These are phyloP conservation scores for Selaginella moellendorffii DNA, from an alignment of 75 land plant species.

Conservation along the genomic window DNA sequence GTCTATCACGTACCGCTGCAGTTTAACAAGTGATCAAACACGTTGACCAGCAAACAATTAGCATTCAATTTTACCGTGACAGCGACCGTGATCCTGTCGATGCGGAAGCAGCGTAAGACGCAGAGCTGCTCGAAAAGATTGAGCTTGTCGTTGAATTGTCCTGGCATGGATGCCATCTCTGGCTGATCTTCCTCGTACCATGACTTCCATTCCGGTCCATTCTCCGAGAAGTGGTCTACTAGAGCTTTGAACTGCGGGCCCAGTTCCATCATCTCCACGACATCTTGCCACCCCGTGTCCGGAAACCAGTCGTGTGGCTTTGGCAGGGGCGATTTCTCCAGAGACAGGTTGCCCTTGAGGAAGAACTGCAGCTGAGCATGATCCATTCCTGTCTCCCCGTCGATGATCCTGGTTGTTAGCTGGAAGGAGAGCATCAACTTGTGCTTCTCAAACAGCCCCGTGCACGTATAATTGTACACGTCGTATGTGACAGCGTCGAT, in stretches of 20 bases:
- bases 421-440: conserved; percentile 29
- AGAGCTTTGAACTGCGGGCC: conserved; percentile 11
- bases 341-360: conserved; percentile 23
- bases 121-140: conserved; percentile 18
- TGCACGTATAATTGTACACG: conserved; percentile 26
- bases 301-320: conserved; percentile 26
- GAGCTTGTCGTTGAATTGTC: conserved; percentile 16
- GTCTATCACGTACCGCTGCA: conserved; percentile 25
- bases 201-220: conserved; percentile 20
- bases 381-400: conserved; percentile 19
- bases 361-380: conserved; percentile 21
- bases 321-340: conserved; percentile 16
- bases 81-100: conserved; percentile 28
- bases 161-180: conserved; percentile 18
- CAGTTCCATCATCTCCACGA: conserved; percentile 17
- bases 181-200: conserved; percentile 25
- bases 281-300: conserved; percentile 30
- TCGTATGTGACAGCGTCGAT: conserved; percentile 29
- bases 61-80: conserved; percentile 19
- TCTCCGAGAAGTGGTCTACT: conserved; percentile 9
- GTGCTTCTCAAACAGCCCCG: conserved; percentile 29
- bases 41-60: neutral
- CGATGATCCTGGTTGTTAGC: conserved; percentile 17
- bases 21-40: neutral
- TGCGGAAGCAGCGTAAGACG: conserved; percentile 22